Conservation (phyloP, 306 rosid species). For the Acacia confusa region DNA sequence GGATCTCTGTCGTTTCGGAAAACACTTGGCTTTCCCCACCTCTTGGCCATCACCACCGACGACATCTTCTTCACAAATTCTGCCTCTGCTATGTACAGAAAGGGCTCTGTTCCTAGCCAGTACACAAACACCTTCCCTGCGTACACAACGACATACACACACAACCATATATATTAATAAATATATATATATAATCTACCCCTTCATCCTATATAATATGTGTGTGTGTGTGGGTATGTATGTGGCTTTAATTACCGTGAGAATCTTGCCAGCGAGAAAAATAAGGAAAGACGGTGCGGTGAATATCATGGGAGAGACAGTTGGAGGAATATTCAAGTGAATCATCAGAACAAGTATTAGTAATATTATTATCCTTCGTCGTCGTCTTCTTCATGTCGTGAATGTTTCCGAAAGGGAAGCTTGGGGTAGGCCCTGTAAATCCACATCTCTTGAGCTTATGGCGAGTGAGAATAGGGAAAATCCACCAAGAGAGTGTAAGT, state of each 20-base stretch:
- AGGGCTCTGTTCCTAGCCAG: conserved; percentile 76
- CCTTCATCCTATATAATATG: neutral
- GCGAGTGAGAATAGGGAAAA: conserved; percentile 48
- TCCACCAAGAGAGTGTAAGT: conserved; percentile 55
- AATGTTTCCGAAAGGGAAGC: conserved; percentile 79
- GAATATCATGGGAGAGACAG: conserved; percentile 48
- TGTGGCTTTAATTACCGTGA: conserved; percentile 37
- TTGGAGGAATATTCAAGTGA: neutral
- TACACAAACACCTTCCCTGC: conserved; percentile 60
- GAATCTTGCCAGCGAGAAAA: conserved; percentile 59
- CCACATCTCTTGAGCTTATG: conserved; percentile 64
- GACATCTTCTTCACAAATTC: conserved; percentile 57
- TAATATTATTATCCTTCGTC: conserved; percentile 22
- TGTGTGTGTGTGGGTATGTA: too few relatives aligned
- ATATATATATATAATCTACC: neutral
- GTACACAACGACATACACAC: neutral
- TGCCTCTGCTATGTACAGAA: conserved; percentile 59
- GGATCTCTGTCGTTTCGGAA: conserved; percentile 57
- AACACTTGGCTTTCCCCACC: conserved; percentile 68
- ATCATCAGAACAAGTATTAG: neutral
- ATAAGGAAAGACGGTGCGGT: conserved; percentile 53
- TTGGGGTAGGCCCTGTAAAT: conserved; percentile 70
- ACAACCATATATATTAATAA: neutral
- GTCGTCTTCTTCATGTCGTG: conserved; percentile 44
- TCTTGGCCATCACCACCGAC: conserved; percentile 43